These are phyloP conservation scores for Trichosporon sp. DNA, from an alignment of 1,284 basidiomycete genomes.

Conservation along the genomic window DNA sequence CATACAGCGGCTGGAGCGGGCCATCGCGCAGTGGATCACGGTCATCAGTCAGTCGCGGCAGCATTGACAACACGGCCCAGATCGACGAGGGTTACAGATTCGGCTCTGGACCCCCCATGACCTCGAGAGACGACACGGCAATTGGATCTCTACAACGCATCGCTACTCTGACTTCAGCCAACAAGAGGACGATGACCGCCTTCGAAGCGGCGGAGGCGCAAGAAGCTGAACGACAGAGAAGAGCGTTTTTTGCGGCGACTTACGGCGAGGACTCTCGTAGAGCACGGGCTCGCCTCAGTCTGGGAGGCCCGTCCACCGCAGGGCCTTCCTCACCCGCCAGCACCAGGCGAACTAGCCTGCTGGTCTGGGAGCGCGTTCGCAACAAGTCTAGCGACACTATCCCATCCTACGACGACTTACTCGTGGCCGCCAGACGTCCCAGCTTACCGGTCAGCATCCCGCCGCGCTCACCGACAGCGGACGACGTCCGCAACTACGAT, in stretches of 20 bases:
- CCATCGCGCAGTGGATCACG: slow-evolving; percentile 6
- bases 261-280: slow-evolving; percentile 39
- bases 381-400: slow-evolving; percentile 9
- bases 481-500: slow-evolving; percentile 1
- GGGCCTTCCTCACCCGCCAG: slow-evolving; percentile 19
- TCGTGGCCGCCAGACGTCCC: slow-evolving; percentile 6
- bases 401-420: background rate
- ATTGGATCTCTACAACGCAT: slow-evolving; percentile 12
- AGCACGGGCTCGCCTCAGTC: slow-evolving; percentile 38
- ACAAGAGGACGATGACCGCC: slow-evolving; percentile 19
- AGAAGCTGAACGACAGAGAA: slow-evolving; percentile 45
- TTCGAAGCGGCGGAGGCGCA: slow-evolving; percentile 40
- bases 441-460: slow-evolving; percentile 18
- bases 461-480: slow-evolving; percentile 3
- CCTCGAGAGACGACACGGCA: background rate
- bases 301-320: slow-evolving; percentile 28
- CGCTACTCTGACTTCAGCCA: slow-evolving; percentile 3
- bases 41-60: slow-evolving; percentile 16
- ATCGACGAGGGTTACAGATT: slow-evolving; percentile 34
- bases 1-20: slow-evolving; percentile 30
- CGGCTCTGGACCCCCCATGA: slow-evolving; percentile 16
- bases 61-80: slow-evolving; percentile 22
- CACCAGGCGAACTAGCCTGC: slow-evolving; percentile 33
- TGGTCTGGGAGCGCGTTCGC: slow-evolving; percentile 38
- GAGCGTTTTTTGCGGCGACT: slow-evolving; percentile 43